Evolutionary conservation across 2,329 filamentous ascomycete species (phyloP), one percentile per base, ranked within the genome.

Genomic region (Penicillium griseofulvum): DNA sequence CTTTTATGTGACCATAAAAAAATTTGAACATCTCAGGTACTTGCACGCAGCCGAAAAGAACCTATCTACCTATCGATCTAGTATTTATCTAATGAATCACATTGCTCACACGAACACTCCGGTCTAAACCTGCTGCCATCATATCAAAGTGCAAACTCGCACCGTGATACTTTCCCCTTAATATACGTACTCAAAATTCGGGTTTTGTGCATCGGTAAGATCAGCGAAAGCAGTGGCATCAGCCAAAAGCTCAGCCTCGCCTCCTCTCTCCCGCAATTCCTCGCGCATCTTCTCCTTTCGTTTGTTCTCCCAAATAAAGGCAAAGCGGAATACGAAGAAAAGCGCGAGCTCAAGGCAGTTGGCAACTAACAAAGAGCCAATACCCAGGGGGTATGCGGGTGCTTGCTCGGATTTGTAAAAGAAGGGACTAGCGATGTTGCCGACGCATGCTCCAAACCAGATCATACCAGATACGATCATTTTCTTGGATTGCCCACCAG

Each of bases 401-500:
- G 64, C 64, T 28, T 67, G 62, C 10, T 57, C 28, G 8, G 38
- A 17, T 11, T 50, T 51, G 43, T 56, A 62, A 22, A 48, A 42
- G 26, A 56, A 54, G 19, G 47, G 61, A n/a, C 55, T 60, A 39
- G 62, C 60, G 26, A 65, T 57, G 43, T 70, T 69, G 4, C 67
- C 65, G 14, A 66, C 44, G 41, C 63, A 68, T 45, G 67, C 67
- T 2, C 56, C 60, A 16, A 70, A 24, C 49, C 67, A 61, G 45
- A 65, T 61, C 10, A 69, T 51, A 9, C 65, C 65, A 33, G 63
- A 65, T 50, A 68, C 61, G 6, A 63, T 65, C 16, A 66, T 34
- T 37, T 66, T 68, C 53, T 71, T 71, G 2, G 62, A 60, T 46
- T 70, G 63, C 0, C 68, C 69, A 39, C 62, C 60, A 3, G 59